A percentile compares a stretch with the other conserved stretches of the same genome.
These are phyloP conservation scores for Marsdenia floribunda DNA, from an alignment of 257 asterid genomes.

Conservation along the genomic window DNA sequence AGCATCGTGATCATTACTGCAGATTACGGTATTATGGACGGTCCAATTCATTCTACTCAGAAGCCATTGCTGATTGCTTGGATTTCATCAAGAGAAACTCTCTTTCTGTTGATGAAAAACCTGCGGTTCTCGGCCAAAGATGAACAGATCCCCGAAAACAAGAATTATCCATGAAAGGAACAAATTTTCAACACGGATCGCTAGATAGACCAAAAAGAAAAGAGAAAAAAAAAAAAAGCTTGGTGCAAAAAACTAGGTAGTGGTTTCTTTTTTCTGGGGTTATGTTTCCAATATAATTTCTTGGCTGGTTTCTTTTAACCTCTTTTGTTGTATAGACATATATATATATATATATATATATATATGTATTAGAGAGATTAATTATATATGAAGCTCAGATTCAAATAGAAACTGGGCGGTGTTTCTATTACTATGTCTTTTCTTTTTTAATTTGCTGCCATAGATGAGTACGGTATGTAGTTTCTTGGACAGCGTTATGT, in stretches of 20 bases:
- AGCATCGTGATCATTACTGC: not conserved
- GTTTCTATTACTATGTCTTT: not conserved
- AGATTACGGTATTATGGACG: slow-evolving; percentile 26
- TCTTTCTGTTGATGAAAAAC: slow-evolving; percentile 43
- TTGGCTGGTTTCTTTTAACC: not conserved
- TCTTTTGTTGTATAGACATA: slow-evolving; percentile 5
- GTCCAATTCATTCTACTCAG: slow-evolving; percentile 51
- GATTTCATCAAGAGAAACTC: slow-evolving; percentile 56
- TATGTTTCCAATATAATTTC: not conserved
- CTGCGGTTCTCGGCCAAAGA: slow-evolving; percentile 21
- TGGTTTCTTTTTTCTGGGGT: not conserved
- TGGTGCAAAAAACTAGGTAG: not conserved
- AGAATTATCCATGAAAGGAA: not conserved
- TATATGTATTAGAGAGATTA: not conserved
- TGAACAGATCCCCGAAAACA: not conserved
- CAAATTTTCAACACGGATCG: too few species aligned
- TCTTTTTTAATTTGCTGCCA: not conserved
- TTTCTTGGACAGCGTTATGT: slow-evolving; percentile 16
- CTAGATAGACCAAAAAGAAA: not conserved
- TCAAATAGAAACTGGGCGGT: slow-evolving; percentile 1
- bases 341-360: too few species aligned
- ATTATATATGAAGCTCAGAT: not conserved
- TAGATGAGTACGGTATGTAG: not conserved
- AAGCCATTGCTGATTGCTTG: slow-evolving; percentile 56
- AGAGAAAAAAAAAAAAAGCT: too few species aligned